phyloP scores from a whole-genome alignment of 2,329 filamentous ascomycete species.

The Ophiosphaerella herpotricha region DNA sequence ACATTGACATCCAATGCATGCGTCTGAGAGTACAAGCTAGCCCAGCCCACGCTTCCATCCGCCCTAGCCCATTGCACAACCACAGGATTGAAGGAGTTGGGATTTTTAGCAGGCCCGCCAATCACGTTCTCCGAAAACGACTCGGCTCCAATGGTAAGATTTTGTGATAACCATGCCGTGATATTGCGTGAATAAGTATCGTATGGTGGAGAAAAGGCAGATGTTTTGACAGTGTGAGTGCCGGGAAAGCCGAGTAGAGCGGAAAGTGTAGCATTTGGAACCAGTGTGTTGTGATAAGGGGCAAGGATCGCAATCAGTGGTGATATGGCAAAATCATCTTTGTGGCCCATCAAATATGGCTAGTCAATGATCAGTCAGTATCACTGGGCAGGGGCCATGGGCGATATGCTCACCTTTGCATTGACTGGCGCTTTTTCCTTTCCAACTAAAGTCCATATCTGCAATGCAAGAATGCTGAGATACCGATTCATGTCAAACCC shows the following conservation, averaged over 20 bases:
- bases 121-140: conserved; percentile 61
- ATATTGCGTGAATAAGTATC: conserved; percentile 63
- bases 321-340: conserved; percentile 62
- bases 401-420: conserved; percentile 27
- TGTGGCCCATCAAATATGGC: conserved; percentile 62
- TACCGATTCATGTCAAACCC: conserved; percentile 69
- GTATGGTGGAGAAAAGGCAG: conserved; percentile 63
- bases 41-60: conserved; percentile 36
- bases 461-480: conserved; percentile 61
- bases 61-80: conserved; percentile 61
- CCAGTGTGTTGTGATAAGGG: conserved; percentile 54
- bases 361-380: conserved; percentile 21
- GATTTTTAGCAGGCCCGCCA: conserved; percentile 59
- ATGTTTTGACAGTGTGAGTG: conserved; percentile 58
- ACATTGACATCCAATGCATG: conserved; percentile 28
- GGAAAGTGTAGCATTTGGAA: conserved; percentile 47
- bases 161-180: conserved; percentile 60
- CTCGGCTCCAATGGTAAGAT: conserved; percentile 65
- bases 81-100: conserved; percentile 61
- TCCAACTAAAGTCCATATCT: conserved; percentile 63
- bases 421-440: conserved; percentile 48
- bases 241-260: conserved; percentile 56
- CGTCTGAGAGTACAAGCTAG: conserved; percentile 35
- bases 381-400: background rate
- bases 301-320: conserved; percentile 62